Evolutionary conservation across 2,329 filamentous ascomycete species (phyloP), one percentile per base, ranked within the genome.

Genomic region (Geosmithia morbida): DNA sequence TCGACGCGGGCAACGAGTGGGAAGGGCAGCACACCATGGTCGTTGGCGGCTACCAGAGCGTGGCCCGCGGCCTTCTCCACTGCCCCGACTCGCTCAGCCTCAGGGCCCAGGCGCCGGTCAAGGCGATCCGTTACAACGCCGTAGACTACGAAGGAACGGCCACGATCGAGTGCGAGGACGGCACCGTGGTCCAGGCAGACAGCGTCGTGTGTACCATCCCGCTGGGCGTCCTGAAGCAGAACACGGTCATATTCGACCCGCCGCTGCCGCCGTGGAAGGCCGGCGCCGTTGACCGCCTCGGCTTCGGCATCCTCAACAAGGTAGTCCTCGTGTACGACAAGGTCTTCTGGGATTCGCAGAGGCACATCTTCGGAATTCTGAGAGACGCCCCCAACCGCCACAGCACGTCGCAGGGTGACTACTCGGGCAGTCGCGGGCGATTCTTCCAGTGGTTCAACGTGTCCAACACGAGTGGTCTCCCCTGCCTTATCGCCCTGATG

Each of bases 391-490:
- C 74, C 19, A 76, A 79, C 50, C 69, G 74, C 3, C 74, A 80
- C 48, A 94, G 87, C 58, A 72, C 89, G 48, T 71, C 81, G 43
- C 87, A 94, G 57, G 75, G 77, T 46, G 85, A 95, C 53, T 97
- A 97, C 57, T 71, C 80, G 5, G 70, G 75, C 3, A 81, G 80
- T 51, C 79, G 90, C 47, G 90, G 90, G n/a, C 83, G 89, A 20
- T 95, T 95, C 65, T 98, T 97, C 58, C 79, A 98, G 55, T 97
- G 95, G 77, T 97, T 95, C 77, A 97, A 98, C 57, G 87, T 88
- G 48, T 83, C 88, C 50, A 86, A 87, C 55, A 94, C 87, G 2
- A 88, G 85, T 43, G 94, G 94, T 1, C 70, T 94, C 37, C 92
- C 86, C 1, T 87, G 88, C 46, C 72, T 96, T 20, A 80, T 97